Evolutionary conservation across 2,329 filamentous ascomycete genomes (phyloP).

Genomic region (Pyricularia grisea): DNA sequence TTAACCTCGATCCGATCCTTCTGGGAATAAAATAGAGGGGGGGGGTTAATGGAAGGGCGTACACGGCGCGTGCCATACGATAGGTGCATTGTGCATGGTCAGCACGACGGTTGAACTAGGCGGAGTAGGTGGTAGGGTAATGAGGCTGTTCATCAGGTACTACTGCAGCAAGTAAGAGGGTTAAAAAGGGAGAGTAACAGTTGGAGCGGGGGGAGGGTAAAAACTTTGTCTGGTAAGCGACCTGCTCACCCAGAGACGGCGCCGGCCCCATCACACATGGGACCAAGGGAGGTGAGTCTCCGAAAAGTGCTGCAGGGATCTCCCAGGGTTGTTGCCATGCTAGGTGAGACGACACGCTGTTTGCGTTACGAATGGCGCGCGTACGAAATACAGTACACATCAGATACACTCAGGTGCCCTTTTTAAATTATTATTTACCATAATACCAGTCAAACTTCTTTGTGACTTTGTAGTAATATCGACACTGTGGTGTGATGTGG

Average conservation of each 20-base stretch:
- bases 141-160: neutral
- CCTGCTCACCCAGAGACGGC: neutral
- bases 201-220: neutral
- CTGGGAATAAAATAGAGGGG: neutral
- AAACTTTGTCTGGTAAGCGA: neutral
- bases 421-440: neutral
- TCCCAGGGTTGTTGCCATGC: neutral
- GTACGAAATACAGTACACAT: neutral
- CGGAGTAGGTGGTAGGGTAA: neutral
- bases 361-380: neutral
- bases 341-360: neutral
- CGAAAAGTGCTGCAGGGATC: neutral
- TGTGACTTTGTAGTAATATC: too few species aligned
- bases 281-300: neutral
- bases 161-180: neutral
- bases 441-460: neutral
- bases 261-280: too few species aligned
- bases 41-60: too few species aligned
- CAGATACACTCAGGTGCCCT: neutral
- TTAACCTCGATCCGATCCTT: neutral
- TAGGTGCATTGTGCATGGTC: too few species aligned
- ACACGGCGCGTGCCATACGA: too few species aligned
- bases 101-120: neutral
- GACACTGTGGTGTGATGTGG: neutral
- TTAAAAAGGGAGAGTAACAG: neutral